phyloP scores from a whole-genome alignment of 257 asterid species.

The Solanum gracilifrons region DNA sequence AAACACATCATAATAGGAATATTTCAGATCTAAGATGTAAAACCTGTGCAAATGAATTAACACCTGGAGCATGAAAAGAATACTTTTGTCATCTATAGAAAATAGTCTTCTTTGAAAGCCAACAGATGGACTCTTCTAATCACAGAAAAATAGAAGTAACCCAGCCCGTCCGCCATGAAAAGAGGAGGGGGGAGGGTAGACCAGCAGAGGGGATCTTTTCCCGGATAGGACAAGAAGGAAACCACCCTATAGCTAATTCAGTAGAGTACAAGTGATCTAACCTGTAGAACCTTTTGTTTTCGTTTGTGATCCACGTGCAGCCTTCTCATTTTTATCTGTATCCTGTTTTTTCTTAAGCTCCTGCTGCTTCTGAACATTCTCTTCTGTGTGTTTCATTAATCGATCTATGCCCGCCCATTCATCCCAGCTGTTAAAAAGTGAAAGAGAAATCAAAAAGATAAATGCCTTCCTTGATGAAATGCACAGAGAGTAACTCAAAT shows the following conservation, averaged over 20 bases:
- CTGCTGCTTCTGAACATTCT: slow-evolving; percentile 39
- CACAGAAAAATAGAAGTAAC: background rate
- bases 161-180: background rate
- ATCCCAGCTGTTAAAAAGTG: slow-evolving; percentile 57
- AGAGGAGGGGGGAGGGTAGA: background rate
- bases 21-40: background rate
- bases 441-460: background rate
- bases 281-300: slow-evolving; percentile 38
- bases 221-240: background rate
- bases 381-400: slow-evolving; percentile 51
- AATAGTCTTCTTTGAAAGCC: background rate
- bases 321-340: slow-evolving; percentile 24
- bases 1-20: background rate
- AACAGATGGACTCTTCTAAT: background rate
- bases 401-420: slow-evolving; percentile 57
- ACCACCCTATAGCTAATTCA: background rate
- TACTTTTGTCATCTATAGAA: background rate
- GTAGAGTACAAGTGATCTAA: slow-evolving; percentile 9
- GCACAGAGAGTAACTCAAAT: background rate
- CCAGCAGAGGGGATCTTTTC: background rate
- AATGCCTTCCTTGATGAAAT: background rate
- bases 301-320: slow-evolving; percentile 27
- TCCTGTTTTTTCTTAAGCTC: slow-evolving; percentile 33
- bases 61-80: background rate
- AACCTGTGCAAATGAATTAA: background rate